Conservation (phyloP, 495 filamentous ascomycete genomes). For the Tricharina praecox region DNA sequence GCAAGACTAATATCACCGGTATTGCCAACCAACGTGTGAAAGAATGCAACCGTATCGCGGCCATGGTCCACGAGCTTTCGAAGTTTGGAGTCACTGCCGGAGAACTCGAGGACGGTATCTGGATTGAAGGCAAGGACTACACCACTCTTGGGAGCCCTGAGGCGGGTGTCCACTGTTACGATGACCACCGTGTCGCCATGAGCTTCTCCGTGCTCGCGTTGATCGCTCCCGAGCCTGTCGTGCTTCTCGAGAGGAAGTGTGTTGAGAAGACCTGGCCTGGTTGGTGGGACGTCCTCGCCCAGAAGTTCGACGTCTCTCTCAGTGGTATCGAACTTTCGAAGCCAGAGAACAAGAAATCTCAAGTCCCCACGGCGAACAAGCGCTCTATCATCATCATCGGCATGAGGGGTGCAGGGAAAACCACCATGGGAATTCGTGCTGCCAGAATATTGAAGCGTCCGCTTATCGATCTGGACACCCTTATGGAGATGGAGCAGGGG, state of each 20-base stretch:
- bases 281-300: slow-evolving; percentile 83
- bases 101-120: slow-evolving; percentile 83
- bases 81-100: slow-evolving; percentile 83
- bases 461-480: slow-evolving; percentile 72
- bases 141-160: slow-evolving; percentile 42
- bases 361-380: slow-evolving; percentile 21
- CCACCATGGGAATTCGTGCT: slow-evolving; percentile 77
- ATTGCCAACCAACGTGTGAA: slow-evolving; percentile 99
- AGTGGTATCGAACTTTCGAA: slow-evolving; percentile 48
- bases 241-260: slow-evolving; percentile 80
- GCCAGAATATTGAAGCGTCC: slow-evolving; percentile 54
- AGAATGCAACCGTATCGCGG: slow-evolving; percentile 90
- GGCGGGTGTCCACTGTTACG: slow-evolving; percentile 75
- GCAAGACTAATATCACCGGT: slow-evolving; percentile 53
- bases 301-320: slow-evolving; percentile 55
- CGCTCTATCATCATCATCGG: slow-evolving; percentile 83
- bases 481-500: slow-evolving; percentile 55
- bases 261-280: slow-evolving; percentile 98
- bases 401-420: slow-evolving; percentile 96
- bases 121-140: slow-evolving; percentile 54
- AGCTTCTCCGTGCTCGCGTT: slow-evolving; percentile 85
- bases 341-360: slow-evolving; percentile 28
- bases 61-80: slow-evolving; percentile 91
- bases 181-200: slow-evolving; percentile 97
- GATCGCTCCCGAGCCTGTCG: slow-evolving; percentile 51